Evolutionary conservation across 805 yeast genomes (phyloP), one percentile per base, ranked within the genome.

Genomic region (Monosporozyma aerobia): DNA sequence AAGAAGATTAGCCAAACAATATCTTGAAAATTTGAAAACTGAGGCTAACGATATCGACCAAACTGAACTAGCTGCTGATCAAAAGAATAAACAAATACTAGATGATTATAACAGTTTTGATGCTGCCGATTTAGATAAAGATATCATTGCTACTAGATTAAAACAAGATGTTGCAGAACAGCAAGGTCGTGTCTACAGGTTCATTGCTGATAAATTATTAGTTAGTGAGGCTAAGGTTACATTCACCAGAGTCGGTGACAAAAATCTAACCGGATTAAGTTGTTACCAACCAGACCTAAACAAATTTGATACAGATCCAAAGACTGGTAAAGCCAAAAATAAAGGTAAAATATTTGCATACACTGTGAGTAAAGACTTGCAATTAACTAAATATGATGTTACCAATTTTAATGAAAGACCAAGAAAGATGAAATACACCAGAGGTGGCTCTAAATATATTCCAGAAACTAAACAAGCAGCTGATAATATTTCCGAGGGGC

Each of bases 1-100:
- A 69, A 80, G 99, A 70, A 76, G 98, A 63, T 76, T 94, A 54
- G 98, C 98, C 16, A 90, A 90, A 69, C 94, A 90, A 69, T 94
- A 94, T 68, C 73, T 94, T 56, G 90, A 85, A 47, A 86, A 85
- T 63, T 71, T 94, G 62, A 81, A 86, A 65, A 70, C 73, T 3
- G 88, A 85, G 56, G 77, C 76, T 19, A 77, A 72, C 27, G 71
- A 67, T 2, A 69, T 69, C 44, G 75, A 25, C 40, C 52, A 19
- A 48, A 25, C 14, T 11, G 41, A 33, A 46, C 51, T 7, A 37
- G 9, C 29, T 43, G 45, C 45, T 43, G 45, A 43, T 8, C 48
- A 8, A 41, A 47, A 5, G 62, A 54, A 47, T 58, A 54, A 35
- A 59, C 56, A 19, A 55, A 52, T 7, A 57, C 53, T 64, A 4